phyloP scores from a whole-genome alignment of 495 filamentous ascomycete genomes.

The Podospora appendiculata region DNA sequence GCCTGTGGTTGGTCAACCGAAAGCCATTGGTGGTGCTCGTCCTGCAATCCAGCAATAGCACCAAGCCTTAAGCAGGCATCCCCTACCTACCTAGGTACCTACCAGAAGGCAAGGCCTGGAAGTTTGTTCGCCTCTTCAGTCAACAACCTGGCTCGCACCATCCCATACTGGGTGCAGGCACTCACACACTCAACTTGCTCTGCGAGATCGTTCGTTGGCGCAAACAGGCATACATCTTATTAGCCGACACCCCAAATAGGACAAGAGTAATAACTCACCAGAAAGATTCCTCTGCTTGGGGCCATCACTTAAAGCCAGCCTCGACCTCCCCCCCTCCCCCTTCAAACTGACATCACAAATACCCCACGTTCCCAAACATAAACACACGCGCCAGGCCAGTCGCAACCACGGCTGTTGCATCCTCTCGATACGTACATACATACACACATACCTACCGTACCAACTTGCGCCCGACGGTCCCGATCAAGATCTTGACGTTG shows the following conservation, averaged over 20 bases:
- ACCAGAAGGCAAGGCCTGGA: no score
- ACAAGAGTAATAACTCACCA: neutral
- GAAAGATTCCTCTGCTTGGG: neutral
- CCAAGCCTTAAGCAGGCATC: slow-evolving; percentile 4
- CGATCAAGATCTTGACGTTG: slow-evolving; percentile 18
- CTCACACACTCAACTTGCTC: no score
- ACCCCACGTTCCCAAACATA: neutral
- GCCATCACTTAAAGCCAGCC: no score
- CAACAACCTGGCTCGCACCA: neutral
- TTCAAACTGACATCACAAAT: neutral
- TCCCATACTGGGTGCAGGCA: neutral
- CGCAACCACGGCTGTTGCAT: neutral
- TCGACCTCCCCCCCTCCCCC: neutral
- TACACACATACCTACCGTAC: slow-evolving; percentile 1
- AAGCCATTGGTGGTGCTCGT: slow-evolving; percentile 14
- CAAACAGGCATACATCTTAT: neutral
- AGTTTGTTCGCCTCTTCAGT: no score
- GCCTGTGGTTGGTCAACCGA: slow-evolving; percentile 21
- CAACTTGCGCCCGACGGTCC: slow-evolving; percentile 13
- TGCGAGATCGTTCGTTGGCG: no score
- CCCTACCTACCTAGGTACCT: slow-evolving; percentile 1
- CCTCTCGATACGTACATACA: neutral
- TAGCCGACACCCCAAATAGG: slow-evolving; percentile 1
- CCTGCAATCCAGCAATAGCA: slow-evolving; percentile 17
- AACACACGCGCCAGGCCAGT: neutral